A percentile compares a stretch with the other conserved stretches of the same genome.
Evolutionary conservation across 73 alveolate species (phyloP).

Genomic region (Tetrahymena thermophila): DNA sequence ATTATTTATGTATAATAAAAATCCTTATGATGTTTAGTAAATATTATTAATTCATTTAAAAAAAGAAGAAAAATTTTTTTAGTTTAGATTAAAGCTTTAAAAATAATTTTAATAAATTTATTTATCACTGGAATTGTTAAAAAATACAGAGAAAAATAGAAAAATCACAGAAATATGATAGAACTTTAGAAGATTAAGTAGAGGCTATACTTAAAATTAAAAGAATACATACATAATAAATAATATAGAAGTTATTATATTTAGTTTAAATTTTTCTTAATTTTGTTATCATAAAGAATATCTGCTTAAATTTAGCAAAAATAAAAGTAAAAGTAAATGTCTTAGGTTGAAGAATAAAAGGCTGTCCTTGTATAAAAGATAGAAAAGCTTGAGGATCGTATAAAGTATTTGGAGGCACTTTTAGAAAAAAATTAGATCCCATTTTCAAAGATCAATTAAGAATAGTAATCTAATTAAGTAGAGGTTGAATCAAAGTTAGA

Average conservation of each 20-base stretch:
- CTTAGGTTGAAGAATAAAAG: neutral
- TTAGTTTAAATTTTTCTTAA: neutral
- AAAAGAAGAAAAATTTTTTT: too few relatives aligned
- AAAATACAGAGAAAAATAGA: neutral
- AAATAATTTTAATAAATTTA: too few relatives aligned
- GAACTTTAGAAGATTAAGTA: neutral
- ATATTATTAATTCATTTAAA: too few relatives aligned
- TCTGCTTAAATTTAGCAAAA: neutral
- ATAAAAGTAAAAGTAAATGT: neutral
- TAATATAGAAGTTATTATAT: neutral
- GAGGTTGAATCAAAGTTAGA: neutral
- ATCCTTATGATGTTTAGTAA: too few relatives aligned
- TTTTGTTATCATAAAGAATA: neutral
- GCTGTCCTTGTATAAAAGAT: neutral
- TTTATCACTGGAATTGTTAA: neutral
- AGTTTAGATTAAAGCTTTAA: too few relatives aligned
- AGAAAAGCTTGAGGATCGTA: neutral
- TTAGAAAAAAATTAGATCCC: neutral
- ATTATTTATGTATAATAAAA: too few relatives aligned
- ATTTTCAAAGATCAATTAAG: neutral
- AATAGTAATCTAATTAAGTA: neutral
- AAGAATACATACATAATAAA: neutral
- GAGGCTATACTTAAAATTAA: neutral
- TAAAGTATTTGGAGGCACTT: neutral
- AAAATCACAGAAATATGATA: neutral